Evolutionary conservation across 2,329 filamentous ascomycete species (phyloP).

Genomic region (Sarocladium brachiariae): DNA sequence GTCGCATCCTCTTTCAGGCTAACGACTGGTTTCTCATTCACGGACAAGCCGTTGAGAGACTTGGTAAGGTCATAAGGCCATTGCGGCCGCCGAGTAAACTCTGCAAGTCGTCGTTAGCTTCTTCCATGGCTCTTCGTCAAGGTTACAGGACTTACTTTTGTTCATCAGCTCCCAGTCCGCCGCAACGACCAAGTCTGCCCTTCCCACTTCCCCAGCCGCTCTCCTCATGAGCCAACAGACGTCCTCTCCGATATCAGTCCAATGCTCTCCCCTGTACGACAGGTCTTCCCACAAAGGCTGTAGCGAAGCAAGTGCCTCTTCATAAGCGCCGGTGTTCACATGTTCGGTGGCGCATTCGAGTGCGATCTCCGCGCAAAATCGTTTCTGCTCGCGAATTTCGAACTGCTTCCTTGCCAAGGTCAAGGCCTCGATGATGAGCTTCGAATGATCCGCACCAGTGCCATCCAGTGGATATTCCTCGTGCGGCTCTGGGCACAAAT

Average conservation of each 20-base stretch:
- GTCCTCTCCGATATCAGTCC: constrained; percentile 53
- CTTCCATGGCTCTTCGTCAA: background rate
- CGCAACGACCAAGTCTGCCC: constrained; percentile 50
- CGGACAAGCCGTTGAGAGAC: constrained; percentile 44
- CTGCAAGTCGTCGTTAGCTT: constrained; percentile 25
- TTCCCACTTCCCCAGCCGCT: constrained; percentile 45
- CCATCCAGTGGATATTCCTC: constrained; percentile 49
- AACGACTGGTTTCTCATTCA: constrained; percentile 40
- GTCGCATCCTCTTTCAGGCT: constrained; percentile 43
- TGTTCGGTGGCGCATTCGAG: constrained; percentile 52
- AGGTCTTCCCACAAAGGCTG: constrained; percentile 51
- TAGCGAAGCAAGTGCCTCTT: constrained; percentile 46
- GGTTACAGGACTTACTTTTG: constrained; percentile 36
- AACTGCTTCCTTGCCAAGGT: constrained; percentile 47
- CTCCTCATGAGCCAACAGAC: constrained; percentile 54
- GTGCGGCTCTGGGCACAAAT: constrained; percentile 58
- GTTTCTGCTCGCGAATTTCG: constrained; percentile 43
- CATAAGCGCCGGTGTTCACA: constrained; percentile 42
- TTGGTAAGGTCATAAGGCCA: constrained; percentile 57
- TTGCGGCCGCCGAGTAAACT: constrained; percentile 44
- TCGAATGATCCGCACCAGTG: constrained; percentile 46
- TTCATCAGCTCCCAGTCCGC: constrained; percentile 61
- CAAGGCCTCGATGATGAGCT: constrained; percentile 47
- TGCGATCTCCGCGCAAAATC: constrained; percentile 48
- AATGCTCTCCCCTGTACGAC: constrained; percentile 51